These are phyloP conservation scores for Trametes versicolor DNA, from an alignment of 1,284 basidiomycete genomes.

Conservation along the genomic window DNA sequence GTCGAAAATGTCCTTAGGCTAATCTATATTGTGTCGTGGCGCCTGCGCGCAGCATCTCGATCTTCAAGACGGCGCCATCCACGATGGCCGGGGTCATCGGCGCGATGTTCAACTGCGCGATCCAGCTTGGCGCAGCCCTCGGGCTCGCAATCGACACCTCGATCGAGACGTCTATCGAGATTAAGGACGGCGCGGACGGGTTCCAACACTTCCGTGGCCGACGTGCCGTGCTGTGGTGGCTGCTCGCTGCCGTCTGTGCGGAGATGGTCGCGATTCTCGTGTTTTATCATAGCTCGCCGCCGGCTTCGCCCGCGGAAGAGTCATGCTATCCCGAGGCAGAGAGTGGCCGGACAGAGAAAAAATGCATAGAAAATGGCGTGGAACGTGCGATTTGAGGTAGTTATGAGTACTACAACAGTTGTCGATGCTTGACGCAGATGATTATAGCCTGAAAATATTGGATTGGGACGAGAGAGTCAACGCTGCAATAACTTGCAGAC, in stretches of 20 bases:
- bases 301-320: too few species aligned
- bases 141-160: conserved; percentile 40
- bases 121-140: conserved; percentile 45
- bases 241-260: conserved; percentile 18
- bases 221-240: conserved; percentile 21
- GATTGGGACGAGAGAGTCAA: too few species aligned
- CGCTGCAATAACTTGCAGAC: too few species aligned
- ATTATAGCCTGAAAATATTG: too few species aligned
- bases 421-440: too few species aligned
- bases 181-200: conserved; percentile 16
- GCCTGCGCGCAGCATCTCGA: conserved; percentile 38
- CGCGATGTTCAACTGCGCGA: conserved; percentile 44
- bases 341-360: too few species aligned
- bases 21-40: too few species aligned
- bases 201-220: conserved; percentile 16
- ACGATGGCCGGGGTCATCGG: conserved; percentile 44
- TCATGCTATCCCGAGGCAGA: too few species aligned
- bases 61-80: conserved; percentile 41
- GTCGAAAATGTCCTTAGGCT: neutral
- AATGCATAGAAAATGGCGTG: too few species aligned
- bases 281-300: too few species aligned
- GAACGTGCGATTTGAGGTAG: too few species aligned
- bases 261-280: conserved; percentile 22
- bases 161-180: conserved; percentile 39
- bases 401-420: too few species aligned